Conservation (phyloP, 768 basidiomycete genomes). For the Imleria badia region DNA sequence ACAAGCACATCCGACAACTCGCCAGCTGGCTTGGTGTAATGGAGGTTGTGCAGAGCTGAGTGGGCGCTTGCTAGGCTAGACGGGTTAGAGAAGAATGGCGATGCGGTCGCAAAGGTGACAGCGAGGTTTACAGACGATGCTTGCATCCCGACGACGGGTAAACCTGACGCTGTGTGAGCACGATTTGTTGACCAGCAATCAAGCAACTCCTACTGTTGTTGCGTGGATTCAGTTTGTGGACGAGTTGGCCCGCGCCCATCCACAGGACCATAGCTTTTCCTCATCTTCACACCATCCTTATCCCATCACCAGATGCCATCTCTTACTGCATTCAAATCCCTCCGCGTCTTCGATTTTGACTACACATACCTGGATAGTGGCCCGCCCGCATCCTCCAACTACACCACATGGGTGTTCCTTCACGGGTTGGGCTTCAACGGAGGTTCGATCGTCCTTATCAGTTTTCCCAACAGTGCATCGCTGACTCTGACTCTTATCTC, state of each 20-base stretch:
- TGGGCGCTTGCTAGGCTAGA: slow-evolving; percentile 20
- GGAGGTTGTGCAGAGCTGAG: slow-evolving; percentile 22
- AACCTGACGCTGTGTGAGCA: neutral
- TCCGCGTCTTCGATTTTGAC: slow-evolving; percentile 17
- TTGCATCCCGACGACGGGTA: slow-evolving; percentile 2
- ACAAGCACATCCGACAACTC: slow-evolving; percentile 23
- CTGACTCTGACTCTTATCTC: neutral
- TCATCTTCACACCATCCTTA: no score
- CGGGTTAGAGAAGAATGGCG: slow-evolving; percentile 23
- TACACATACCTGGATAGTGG: slow-evolving; percentile 27
- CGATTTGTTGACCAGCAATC: neutral
- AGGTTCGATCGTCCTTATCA: slow-evolving; percentile 6
- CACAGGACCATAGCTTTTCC: no score
- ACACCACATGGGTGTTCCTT: slow-evolving; percentile 23
- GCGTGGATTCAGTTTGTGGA: no score
- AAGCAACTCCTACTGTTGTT: no score
- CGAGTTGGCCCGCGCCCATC: no score
- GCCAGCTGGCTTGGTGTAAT: slow-evolving; percentile 23
- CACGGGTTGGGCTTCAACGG: slow-evolving; percentile 24
- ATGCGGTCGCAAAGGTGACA: slow-evolving; percentile 29
- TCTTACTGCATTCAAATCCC: neutral
- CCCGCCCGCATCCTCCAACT: slow-evolving; percentile 12
- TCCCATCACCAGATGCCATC: neutral
- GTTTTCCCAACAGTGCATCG: no score
- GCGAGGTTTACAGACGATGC: slow-evolving; percentile 22